Percentiles rank a stretch among this genome's conserved stretches.
These are phyloP conservation scores for Agaricales sp. DNA, from an alignment of 1,284 basidiomycete species.

Conservation along the genomic window DNA sequence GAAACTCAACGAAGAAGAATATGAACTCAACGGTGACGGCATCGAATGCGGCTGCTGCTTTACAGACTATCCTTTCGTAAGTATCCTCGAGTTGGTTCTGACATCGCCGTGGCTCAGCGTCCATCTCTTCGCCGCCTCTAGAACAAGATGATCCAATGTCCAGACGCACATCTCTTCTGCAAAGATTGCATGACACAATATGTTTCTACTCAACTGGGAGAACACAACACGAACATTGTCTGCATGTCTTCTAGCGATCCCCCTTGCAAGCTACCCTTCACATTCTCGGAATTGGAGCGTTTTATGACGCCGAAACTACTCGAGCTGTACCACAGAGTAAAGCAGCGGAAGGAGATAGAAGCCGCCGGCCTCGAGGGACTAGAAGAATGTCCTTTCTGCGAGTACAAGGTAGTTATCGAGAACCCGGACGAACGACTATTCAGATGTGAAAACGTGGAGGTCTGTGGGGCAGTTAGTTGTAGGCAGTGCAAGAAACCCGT, in stretches of 20 bases:
- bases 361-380: constrained; percentile 61
- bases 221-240: constrained; percentile 42
- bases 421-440: constrained; percentile 72
- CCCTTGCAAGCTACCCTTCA: constrained; percentile 61
- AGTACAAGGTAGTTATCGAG: constrained; percentile 75
- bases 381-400: constrained; percentile 83
- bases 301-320: constrained; percentile 54
- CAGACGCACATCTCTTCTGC: constrained; percentile 74
- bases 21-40: constrained; percentile 37
- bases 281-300: constrained; percentile 54
- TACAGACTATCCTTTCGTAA: constrained; percentile 54
- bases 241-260: constrained; percentile 65
- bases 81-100: constrained; percentile 18
- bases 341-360: constrained; percentile 69
- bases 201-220: constrained; percentile 38
- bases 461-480: constrained; percentile 69
- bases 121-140: constrained; percentile 19
- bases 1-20: constrained; percentile 23
- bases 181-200: constrained; percentile 42
- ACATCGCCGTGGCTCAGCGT: not conserved
- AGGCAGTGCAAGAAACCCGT: constrained; percentile 66
- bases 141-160: constrained; percentile 79
- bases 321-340: constrained; percentile 65
- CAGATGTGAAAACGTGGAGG: constrained; percentile 57
- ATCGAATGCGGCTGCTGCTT: constrained; percentile 85